Evolutionary conservation across 352 stramenopile genomes (phyloP), one percentile per base, ranked within the genome.

Genomic region (Aphanomyces euteiches): DNA sequence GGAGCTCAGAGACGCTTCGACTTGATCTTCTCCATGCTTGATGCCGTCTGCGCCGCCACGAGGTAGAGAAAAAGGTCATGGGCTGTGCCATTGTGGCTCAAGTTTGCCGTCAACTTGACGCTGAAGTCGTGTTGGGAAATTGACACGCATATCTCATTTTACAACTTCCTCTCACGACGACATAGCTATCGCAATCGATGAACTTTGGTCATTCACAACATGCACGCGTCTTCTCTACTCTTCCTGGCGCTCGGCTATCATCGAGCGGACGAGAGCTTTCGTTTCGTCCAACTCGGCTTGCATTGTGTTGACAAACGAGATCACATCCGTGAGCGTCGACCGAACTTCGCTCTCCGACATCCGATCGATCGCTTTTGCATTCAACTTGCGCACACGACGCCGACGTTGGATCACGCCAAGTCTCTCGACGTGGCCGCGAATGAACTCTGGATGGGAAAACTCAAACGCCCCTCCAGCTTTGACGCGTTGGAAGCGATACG

Each of bases 401-500:
- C 60, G 60, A 34, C 60, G 60, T 17, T 67, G 45, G 47, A 67
- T 67, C 43, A 12, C 21, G 19, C 21, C 38, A 10, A 67, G 60
- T 19, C 54, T 37, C 0, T 67, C 60, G 7, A 41, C 28, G 13
- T 67, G 45, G 28, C 60, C 60, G 4, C 37, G 60, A 28, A 67
- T 41, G 54, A 67, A 67, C 13, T 67, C 38, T 37, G 60, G 60
- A 37, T 67, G 60, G 37, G 38, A 41, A 37, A 67, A 67, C 34
- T 67, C 60, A 37, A 50, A n/a, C 43, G 43, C 10, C 0, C 43
- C 43, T n/a, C 17, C 10, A n/a, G 2, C 43, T 28, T 54, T 67
- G 28, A 56, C 54, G 28, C 95, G 95, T 72, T 85, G 84, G 77
- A 98, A 98, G 58, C 80, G 84, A 76, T 98, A 98, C 79, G 98